A percentile compares a stretch with the other conserved stretches of the same genome.
These are phyloP conservation scores for Penicillium sp. DNA, from an alignment of 2,329 filamentous ascomycete species.

Conservation along the genomic window DNA sequence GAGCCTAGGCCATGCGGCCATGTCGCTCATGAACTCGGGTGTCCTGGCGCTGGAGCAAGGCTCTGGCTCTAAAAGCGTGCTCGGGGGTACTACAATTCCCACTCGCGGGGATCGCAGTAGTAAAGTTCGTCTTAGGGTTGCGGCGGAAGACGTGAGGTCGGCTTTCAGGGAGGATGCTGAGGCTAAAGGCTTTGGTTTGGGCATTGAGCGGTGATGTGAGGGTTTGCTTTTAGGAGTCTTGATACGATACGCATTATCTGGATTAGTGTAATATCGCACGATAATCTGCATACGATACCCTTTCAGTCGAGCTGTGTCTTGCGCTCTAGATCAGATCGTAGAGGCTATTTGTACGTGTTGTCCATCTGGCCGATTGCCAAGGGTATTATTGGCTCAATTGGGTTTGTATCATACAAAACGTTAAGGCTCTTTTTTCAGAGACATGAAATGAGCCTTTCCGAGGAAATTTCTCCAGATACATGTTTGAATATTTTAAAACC, in stretches of 20 bases:
- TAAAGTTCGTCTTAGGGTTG: constrained; percentile 79
- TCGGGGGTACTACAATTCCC: constrained; percentile 47
- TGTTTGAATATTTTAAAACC: constrained; percentile 5
- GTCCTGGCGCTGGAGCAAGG: constrained; percentile 73
- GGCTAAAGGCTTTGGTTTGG: constrained; percentile 73
- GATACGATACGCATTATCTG: constrained; percentile 7
- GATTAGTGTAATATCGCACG: constrained; percentile 8
- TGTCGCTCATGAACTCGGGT: constrained; percentile 82
- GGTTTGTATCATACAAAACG: not conserved
- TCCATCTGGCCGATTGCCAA: not conserved
- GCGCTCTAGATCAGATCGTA: not conserved
- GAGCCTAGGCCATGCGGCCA: constrained; percentile 68
- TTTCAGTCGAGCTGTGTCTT: not conserved
- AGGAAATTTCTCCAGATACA: constrained; percentile 1
- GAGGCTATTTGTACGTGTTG: not conserved
- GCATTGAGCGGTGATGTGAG: constrained; percentile 30
- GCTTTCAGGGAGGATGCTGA: constrained; percentile 87
- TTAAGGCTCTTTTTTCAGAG: constrained; percentile 10
- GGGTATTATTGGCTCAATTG: not conserved
- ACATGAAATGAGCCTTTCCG: constrained; percentile 3
- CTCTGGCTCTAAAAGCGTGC: constrained; percentile 23
- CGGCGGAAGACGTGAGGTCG: constrained; percentile 85
- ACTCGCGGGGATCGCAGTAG: constrained; percentile 77
- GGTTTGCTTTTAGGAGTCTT: not conserved
- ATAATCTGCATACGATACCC: constrained; percentile 18